Evolutionary conservation across 169 alveolate species (phyloP), one percentile per base, ranked within the genome.

Genomic region (Plasmodium fragile): DNA sequence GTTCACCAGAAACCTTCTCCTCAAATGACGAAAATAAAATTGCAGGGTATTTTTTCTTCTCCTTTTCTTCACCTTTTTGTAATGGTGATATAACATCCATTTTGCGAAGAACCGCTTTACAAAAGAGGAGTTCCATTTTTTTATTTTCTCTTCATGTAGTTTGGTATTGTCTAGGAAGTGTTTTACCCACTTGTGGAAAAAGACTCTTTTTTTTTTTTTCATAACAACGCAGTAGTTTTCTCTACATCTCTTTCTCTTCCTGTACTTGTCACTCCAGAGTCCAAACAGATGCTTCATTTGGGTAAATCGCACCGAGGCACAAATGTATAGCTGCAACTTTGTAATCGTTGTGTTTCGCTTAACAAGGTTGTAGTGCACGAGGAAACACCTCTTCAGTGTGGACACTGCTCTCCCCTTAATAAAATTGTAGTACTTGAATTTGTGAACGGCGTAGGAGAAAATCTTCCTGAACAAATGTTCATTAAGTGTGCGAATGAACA

Each of bases 261-360:
- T 49, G 59, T 32, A 72, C 11, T 49, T 84, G 6, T 13, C 22
- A 30, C 41, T 28, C 93, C 93, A 84, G 1, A 16, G 28, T 1
- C 13, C 49, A 65, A 84, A 84, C 28, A 49, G 43, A 10, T 73
- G 16, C 39, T 49, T 71, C 69, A 84, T 30, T 52, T 53, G 41
- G 55, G 22, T 84, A 22, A 45, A 84, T 28, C 79, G 93, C 0
- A 84, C 34, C 7, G 93, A 84, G 8, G 77, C 52, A 49, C 59
- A 71, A n/a, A 84, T 84, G 59, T 84, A 65, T 8, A 84, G 3
- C 79, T 84, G 93, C 65, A 84, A 16, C 59, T 73, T 84, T 3
- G 55, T 34, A 8, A 84, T 32, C 34, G 78, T 71, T 16, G 11
- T 25, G 41, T 84, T 84, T 13, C 79, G 75, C 25, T 73, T 84